These are phyloP conservation scores for Sanguinoderma infundibulare DNA, from an alignment of 1,284 basidiomycete species.

Conservation along the genomic window DNA sequence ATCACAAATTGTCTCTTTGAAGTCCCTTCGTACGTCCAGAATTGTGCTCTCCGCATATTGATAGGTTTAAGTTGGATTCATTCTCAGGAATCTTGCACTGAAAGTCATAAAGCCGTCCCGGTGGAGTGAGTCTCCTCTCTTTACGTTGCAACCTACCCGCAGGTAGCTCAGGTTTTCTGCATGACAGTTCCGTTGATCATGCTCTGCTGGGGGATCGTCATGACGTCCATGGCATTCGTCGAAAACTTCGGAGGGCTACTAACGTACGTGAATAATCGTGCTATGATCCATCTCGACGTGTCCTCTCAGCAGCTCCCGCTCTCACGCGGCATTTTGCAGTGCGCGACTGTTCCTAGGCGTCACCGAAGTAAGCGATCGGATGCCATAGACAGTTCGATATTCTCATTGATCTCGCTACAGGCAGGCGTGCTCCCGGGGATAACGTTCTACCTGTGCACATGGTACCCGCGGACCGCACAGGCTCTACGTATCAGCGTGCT, in stretches of 20 bases:
- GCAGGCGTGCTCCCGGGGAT: slow-evolving; percentile 56
- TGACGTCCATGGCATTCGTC: slow-evolving; percentile 22
- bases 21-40: slow-evolving; percentile 19
- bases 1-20: slow-evolving; percentile 21
- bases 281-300: not conserved
- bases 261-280: slow-evolving; percentile 6
- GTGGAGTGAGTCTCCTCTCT: slow-evolving; percentile 14
- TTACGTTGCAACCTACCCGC: too few relatives aligned
- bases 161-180: not conserved
- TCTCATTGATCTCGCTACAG: slow-evolving; percentile 50
- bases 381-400: slow-evolving; percentile 29
- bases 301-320: not conserved
- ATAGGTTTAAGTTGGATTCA: too few relatives aligned
- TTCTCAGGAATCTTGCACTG: slow-evolving; percentile 17
- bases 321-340: not conserved
- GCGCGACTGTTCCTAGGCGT: slow-evolving; percentile 7
- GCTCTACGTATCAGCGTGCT: slow-evolving; percentile 42
- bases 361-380: not conserved
- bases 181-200: slow-evolving; percentile 23
- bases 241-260: slow-evolving; percentile 17
- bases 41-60: not conserved
- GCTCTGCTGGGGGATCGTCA: slow-evolving; percentile 19
- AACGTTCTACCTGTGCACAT: slow-evolving; percentile 52
- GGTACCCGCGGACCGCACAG: slow-evolving; percentile 19
- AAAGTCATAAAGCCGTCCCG: slow-evolving; percentile 15